Evolutionary conservation across 805 yeast species (phyloP).

Genomic region (Kockiozyma suomiensis): DNA sequence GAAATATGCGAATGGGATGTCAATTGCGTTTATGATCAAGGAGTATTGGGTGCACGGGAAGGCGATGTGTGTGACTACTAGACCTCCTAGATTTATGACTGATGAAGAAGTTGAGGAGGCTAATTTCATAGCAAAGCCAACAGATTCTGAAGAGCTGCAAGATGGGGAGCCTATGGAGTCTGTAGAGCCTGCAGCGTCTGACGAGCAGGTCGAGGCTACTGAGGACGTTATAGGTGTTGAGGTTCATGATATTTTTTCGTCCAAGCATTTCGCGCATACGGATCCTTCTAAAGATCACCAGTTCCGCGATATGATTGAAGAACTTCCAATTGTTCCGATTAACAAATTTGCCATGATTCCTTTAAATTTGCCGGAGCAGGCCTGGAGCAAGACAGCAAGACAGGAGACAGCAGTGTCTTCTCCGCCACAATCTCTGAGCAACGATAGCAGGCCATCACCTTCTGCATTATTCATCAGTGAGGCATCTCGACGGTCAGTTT

Average conservation of each 20-base stretch:
- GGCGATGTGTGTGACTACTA: constrained; percentile 50
- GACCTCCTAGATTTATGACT: constrained; percentile 46
- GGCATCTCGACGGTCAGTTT: constrained; percentile 24
- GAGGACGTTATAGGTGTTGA: not conserved
- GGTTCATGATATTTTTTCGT: constrained; percentile 4
- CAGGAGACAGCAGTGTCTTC: not conserved
- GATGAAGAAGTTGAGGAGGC: constrained; percentile 26
- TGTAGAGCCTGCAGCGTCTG: no score
- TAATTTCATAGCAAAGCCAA: no score
- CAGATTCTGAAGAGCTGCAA: no score
- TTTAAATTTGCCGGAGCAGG: constrained; percentile 6
- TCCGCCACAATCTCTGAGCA: not conserved
- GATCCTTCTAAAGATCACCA: constrained; percentile 15
- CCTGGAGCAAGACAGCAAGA: constrained; percentile 2
- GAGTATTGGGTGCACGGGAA: constrained; percentile 82
- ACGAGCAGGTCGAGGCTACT: constrained; percentile 29
- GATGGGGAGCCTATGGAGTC: no score
- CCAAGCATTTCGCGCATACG: constrained; percentile 18
- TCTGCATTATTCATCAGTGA: constrained; percentile 28
- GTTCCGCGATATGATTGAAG: constrained; percentile 42
- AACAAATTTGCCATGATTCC: constrained; percentile 29
- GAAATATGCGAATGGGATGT: constrained; percentile 69
- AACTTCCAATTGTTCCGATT: constrained; percentile 40
- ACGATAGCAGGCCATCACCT: not conserved
- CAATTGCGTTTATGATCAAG: constrained; percentile 68